Percentiles rank a stretch among this genome's conserved stretches.
Conservation (phyloP, 1,284 basidiomycete genomes). For the Sanghuangporus baumii region DNA sequence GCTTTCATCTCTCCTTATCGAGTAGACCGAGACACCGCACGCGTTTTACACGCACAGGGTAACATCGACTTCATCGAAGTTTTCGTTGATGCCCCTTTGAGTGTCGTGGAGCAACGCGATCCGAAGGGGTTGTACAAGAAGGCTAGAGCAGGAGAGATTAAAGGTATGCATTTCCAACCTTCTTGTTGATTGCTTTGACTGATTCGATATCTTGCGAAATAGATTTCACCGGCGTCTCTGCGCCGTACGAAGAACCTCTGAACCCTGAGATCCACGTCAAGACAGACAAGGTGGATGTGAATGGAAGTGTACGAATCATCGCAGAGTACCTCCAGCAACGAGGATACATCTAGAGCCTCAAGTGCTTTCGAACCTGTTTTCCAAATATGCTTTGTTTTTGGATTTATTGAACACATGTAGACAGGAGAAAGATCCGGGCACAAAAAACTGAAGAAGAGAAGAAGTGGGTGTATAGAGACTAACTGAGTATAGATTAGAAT, state of each 20-base stretch:
- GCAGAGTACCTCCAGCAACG: conserved; percentile 74
- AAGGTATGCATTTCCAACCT: conserved; percentile 49
- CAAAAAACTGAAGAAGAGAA: not conserved
- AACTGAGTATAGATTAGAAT: conserved; percentile 1
- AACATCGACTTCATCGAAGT: conserved; percentile 89
- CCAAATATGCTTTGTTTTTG: not conserved
- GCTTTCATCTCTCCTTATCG: conserved; percentile 99
- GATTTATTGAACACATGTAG: not conserved
- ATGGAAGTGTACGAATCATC: conserved; percentile 78
- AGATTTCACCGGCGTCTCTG: conserved; percentile 98
- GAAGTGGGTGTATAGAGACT: not conserved
- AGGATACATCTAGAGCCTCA: conserved; percentile 38
- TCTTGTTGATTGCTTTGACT: not conserved
- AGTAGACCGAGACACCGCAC: conserved; percentile 80
- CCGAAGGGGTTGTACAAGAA: conserved; percentile 99
- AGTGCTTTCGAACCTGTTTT: not conserved
- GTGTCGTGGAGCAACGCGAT: conserved; percentile 87
- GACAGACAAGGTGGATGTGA: conserved; percentile 79
- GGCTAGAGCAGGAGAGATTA: conserved; percentile 93
- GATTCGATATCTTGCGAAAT: conserved; percentile 7
- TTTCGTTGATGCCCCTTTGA: conserved; percentile 88
- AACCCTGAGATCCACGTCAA: conserved; percentile 90
- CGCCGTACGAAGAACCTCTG: conserved; percentile 91
- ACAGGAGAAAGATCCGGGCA: too few species aligned
- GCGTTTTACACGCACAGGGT: conserved; percentile 74